Evolutionary conservation across 2,329 filamentous ascomycete genomes (phyloP).

Genomic region (Elsinoe perseae): DNA sequence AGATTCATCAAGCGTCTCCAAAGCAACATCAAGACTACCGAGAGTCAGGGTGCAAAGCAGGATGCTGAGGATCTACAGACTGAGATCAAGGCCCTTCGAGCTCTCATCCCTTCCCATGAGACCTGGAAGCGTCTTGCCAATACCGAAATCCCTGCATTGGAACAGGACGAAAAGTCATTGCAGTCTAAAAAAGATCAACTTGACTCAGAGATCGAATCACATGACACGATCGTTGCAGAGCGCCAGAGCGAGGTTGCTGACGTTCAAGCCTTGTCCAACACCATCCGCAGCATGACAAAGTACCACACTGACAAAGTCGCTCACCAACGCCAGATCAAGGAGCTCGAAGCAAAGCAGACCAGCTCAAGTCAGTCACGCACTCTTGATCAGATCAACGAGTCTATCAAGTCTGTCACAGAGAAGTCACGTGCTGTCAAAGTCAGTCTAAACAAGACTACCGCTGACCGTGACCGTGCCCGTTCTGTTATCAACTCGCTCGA

Average conservation of each 20-base stretch:
- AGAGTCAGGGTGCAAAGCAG: constrained; percentile 37
- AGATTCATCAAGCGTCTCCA: constrained; percentile 61
- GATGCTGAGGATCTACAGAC: constrained; percentile 51
- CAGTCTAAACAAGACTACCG: constrained; percentile 56
- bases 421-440: constrained; percentile 58
- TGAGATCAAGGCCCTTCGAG: constrained; percentile 10
- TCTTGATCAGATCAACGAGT: constrained; percentile 74
- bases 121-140: constrained; percentile 60
- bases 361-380: constrained; percentile 58
- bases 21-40: constrained; percentile 33
- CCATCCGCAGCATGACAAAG: constrained; percentile 66
- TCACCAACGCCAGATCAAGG: constrained; percentile 64
- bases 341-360: constrained; percentile 68
- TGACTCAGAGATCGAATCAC: constrained; percentile 44
- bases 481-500: constrained; percentile 62
- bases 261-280: constrained; percentile 67
- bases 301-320: constrained; percentile 64
- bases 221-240: constrained; percentile 60
- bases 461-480: constrained; percentile 64
- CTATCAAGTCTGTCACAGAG: constrained; percentile 60
- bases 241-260: constrained; percentile 60
- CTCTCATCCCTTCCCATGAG: constrained; percentile 48
- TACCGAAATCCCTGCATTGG: constrained; percentile 61
- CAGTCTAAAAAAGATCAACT: constrained; percentile 32
- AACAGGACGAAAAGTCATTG: constrained; percentile 54